Base-by-base conservation (phyloP, 257 asterid genomes). In the Thymus quinquecostatus region DNA sequence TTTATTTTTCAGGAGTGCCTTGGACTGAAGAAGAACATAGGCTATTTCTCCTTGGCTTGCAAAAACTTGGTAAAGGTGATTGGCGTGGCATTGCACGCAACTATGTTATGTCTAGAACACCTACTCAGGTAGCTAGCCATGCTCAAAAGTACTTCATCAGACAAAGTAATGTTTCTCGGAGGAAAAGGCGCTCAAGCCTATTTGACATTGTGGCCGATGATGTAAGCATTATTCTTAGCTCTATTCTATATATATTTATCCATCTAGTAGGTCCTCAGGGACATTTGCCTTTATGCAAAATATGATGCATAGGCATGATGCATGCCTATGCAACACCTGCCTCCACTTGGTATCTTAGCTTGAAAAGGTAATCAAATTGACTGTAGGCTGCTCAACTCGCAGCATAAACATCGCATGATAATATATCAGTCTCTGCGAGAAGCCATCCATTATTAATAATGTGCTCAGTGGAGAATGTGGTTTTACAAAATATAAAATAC, bases 1-100 rank as follows among this genome's bases (percentile, higher is more conserved):
- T 53, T 66, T 34, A 12, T 38, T 61, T 43, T 36, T 49, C 84
- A 95, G 99, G 99, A 59, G 89, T 86, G 60, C 98, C 99, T 5
- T 95, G 99, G 99, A 95, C 99, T 27, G 99, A 95, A 82, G 97
- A 95, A 77, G 99, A 95, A 71, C 99, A 95, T 54, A 79, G 97
- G 78, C 82, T 95, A 90, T 92, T 95, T 85, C 86, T 95, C 58
- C 96, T 89, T 60, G 99, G 99, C 60, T 79, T 95, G 84, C 97
- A 95, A 76, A 95, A 95, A 89, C 96, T 95, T 8, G 99, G 99
- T 51, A 95, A 95, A 87, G 99, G 99, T 36, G 99, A 95, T 69
- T 95, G 99, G 99, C 97, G 99, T 63, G 99, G 99, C 71, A 95
- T 95, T 81, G 95, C 99, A 34, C 91, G 99, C 10, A 90, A 86